Percentiles rank a stretch among this genome's conserved stretches.
Conservation (phyloP, 257 asterid genomes). For the Penstemon barbatus region DNA sequence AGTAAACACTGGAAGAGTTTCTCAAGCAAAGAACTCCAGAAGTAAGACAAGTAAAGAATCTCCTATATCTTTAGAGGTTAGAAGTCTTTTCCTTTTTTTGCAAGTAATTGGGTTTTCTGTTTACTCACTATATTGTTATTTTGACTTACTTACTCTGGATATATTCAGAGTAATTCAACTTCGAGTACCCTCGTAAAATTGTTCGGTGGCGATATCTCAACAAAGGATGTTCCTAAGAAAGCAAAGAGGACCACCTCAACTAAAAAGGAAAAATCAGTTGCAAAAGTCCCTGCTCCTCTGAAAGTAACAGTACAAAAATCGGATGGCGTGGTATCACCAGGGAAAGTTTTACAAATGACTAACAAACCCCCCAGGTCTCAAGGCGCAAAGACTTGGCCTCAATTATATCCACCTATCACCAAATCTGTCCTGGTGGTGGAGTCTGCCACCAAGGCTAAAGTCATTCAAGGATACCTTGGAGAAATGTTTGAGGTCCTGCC, state of each 20-base stretch:
- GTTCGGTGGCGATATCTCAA: conserved; percentile 29
- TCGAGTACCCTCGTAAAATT: conserved; percentile 37
- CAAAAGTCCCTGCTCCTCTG: conserved; percentile 31
- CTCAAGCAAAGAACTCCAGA: conserved; percentile 40
- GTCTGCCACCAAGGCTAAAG: conserved; percentile 83
- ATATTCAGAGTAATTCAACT: conserved; percentile 45
- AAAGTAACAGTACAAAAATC: conserved; percentile 29
- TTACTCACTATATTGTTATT: conserved; percentile 25
- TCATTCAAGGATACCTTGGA: conserved; percentile 95
- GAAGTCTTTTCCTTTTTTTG: conserved; percentile 21
- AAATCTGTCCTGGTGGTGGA: conserved; percentile 86
- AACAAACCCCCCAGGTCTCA: conserved; percentile 35
- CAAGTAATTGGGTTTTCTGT: conserved; percentile 18
- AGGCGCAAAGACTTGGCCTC: conserved; percentile 46
- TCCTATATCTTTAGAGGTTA: conserved; percentile 46
- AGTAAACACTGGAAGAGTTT: conserved; percentile 33
- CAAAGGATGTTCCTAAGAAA: conserved; percentile 36
- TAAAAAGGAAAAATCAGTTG: conserved; percentile 40
- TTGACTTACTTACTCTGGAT: conserved; percentile 36
- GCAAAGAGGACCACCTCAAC: conserved; percentile 38
- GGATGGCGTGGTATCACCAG: conserved; percentile 30
- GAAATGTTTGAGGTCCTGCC: conserved; percentile 92
- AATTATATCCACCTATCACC: conserved; percentile 71
- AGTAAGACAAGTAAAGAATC: conserved; percentile 38
- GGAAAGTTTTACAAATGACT: conserved; percentile 28